Evolutionary conservation across 2,329 filamentous ascomycete genomes (phyloP).

Genomic region (Botrytis elliptica): DNA sequence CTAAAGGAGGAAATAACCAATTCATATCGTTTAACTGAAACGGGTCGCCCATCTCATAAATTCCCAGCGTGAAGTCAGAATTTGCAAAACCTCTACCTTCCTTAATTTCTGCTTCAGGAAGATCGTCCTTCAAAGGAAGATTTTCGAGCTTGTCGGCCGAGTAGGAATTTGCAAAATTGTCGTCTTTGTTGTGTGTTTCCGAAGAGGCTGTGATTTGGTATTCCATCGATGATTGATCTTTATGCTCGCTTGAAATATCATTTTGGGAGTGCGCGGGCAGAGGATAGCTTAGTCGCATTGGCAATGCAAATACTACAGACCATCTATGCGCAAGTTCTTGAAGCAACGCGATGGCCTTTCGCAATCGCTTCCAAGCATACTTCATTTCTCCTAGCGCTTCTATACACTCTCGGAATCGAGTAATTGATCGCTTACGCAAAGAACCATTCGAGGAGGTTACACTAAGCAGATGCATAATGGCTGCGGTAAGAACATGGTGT

Average conservation of each 20-base stretch:
- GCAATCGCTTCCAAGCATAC: slow-evolving; percentile 2
- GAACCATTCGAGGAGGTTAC: not conserved
- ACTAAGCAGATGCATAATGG: slow-evolving; percentile 7
- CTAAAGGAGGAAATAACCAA: not conserved
- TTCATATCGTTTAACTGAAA: slow-evolving; percentile 9
- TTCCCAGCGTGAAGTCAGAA: not conserved
- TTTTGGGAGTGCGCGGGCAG: not conserved
- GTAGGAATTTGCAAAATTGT: not conserved
- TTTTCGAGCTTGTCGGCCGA: not conserved
- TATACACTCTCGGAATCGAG: slow-evolving; percentile 1
- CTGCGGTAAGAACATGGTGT: slow-evolving; percentile 3
- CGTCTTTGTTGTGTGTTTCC: not conserved
- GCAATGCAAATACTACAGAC: slow-evolving; percentile 1
- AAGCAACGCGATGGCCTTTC: slow-evolving; percentile 1
- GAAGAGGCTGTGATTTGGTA: not conserved
- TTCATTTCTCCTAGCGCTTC: not conserved
- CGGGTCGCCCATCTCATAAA: not conserved
- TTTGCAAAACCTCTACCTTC: not conserved
- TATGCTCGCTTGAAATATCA: not conserved
- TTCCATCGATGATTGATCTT: not conserved
- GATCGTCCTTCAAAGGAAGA: not conserved
- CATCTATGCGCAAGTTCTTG: slow-evolving; percentile 6
- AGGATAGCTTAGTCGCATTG: slow-evolving; percentile 6
- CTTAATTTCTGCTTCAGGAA: not conserved
- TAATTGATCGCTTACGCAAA: slow-evolving; percentile 1